phyloP scores from a whole-genome alignment of 257 asterid species.

The Primulina huaijiensis region DNA sequence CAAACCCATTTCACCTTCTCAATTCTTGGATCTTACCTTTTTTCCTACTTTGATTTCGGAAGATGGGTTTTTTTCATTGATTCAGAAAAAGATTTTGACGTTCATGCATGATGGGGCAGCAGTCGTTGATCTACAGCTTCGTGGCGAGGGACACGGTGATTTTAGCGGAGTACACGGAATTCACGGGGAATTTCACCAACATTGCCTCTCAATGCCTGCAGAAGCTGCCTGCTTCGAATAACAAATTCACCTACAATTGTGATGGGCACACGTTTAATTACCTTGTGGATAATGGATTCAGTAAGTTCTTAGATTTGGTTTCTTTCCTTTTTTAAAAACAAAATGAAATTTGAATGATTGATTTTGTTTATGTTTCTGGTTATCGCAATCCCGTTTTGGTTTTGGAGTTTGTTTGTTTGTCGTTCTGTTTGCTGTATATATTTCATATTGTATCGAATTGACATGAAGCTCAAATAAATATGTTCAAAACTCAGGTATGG shows the following conservation, averaged over 20 bases:
- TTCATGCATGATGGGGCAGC: conserved; percentile 43
- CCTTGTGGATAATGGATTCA: conserved; percentile 48
- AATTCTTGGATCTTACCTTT: conserved; percentile 12
- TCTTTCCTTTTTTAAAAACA: background rate
- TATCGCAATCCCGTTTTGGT: background rate
- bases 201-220: conserved; percentile 50
- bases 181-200: conserved; percentile 46
- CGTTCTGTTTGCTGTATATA: too few relatives aligned
- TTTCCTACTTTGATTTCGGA: conserved; percentile 18
- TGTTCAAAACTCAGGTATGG: too few relatives aligned
- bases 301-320: conserved; percentile 23
- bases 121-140: conserved; percentile 48
- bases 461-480: too few relatives aligned
- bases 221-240: conserved; percentile 47
- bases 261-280: conserved; percentile 55
- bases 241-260: conserved; percentile 50
- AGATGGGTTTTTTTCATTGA: conserved; percentile 12
- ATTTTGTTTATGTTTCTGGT: background rate
- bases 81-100: background rate
- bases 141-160: conserved; percentile 47
- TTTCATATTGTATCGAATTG: too few relatives aligned
- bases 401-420: background rate
- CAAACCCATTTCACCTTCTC: conserved; percentile 20
- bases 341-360: background rate
- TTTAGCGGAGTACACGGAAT: conserved; percentile 43